Conservation (phyloP, 139 green algal genomes). For the Chlorella vulgaris region DNA sequence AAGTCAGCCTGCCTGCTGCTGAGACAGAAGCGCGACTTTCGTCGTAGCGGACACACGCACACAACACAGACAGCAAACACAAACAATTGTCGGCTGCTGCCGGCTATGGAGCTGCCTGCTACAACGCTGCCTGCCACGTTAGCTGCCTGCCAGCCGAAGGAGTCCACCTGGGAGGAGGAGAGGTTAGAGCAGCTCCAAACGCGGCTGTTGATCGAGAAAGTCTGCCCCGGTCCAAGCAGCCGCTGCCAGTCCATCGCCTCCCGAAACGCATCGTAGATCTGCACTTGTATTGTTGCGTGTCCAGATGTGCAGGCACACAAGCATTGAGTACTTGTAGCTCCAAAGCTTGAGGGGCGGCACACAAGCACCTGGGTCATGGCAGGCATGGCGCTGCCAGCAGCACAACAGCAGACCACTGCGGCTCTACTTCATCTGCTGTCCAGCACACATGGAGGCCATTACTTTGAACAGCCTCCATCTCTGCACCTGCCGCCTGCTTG, state of each 20-base stretch:
- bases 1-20: too few relatives aligned
- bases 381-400: too few relatives aligned
- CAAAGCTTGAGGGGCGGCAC: background rate
- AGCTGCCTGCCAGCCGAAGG: background rate
- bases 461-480: background rate
- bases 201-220: slow-evolving; percentile 69
- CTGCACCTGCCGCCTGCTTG: background rate
- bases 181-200: slow-evolving; percentile 72
- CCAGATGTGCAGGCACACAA: background rate
- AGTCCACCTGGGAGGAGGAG: slow-evolving; percentile 27
- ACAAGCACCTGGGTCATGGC: too few relatives aligned
- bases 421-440: background rate
- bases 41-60: too few relatives aligned
- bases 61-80: too few relatives aligned
- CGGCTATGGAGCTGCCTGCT: too few relatives aligned
- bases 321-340: background rate
- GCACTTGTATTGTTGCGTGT: background rate
- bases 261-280: slow-evolving; percentile 66
- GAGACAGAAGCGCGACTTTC: too few relatives aligned
- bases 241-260: slow-evolving; percentile 60
- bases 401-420: too few relatives aligned
- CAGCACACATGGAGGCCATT: background rate
- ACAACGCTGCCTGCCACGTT: too few relatives aligned
- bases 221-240: slow-evolving; percentile 51
- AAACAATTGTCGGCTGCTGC: too few relatives aligned